These are phyloP conservation scores for Rugonectria rugulosa DNA, from an alignment of 2,329 filamentous ascomycete genomes.

Conservation along the genomic window DNA sequence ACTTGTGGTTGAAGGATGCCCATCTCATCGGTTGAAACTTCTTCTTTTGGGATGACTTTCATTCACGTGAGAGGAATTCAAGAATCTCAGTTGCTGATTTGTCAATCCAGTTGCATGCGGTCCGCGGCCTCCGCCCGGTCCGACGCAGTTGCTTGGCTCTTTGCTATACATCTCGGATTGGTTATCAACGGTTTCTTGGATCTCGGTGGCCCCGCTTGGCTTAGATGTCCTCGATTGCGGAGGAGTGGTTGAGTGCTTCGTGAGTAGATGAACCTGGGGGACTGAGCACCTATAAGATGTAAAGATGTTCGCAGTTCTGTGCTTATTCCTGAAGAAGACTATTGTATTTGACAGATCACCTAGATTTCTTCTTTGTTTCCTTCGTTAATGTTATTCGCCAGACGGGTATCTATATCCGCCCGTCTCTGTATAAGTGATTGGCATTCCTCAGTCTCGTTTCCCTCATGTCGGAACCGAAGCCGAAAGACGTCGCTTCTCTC, in stretches of 20 bases:
- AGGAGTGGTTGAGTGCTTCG: no score
- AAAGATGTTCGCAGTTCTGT: no score
- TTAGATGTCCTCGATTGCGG: no score
- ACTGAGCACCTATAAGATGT: no score
- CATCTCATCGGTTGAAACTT: background rate
- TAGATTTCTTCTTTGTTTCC: background rate
- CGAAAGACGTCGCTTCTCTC: constrained; percentile 25
- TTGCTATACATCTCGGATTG: background rate
- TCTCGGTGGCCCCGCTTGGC: background rate
- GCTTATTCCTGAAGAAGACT: no score
- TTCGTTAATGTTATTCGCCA: background rate
- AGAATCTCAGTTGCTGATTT: background rate
- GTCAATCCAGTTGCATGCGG: background rate
- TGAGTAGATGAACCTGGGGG: no score
- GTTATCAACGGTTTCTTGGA: background rate
- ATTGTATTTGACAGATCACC: background rate
- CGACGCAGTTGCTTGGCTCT: background rate
- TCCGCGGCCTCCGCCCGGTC: background rate
- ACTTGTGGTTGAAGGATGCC: background rate
- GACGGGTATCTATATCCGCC: background rate
- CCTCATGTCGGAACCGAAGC: background rate
- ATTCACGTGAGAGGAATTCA: background rate
- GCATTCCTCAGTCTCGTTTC: background rate
- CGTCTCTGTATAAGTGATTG: background rate
- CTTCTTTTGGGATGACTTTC: background rate